Conservation (phyloP, 306 rosid species). For the Cyamopsis tetragonoloba region DNA sequence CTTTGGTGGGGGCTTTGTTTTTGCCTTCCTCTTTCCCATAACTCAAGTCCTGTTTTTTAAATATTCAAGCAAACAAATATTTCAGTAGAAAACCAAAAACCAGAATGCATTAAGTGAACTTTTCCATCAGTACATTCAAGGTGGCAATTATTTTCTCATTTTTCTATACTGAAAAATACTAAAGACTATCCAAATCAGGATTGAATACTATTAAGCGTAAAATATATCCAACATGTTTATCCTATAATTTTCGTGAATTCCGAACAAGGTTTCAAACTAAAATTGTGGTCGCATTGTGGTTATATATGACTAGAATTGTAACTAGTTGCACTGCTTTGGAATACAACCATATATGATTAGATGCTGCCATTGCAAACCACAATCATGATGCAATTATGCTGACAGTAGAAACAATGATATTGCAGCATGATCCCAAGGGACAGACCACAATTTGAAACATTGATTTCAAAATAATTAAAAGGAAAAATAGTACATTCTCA, state of each 20-base stretch:
- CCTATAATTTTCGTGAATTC: background rate
- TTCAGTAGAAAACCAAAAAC: background rate
- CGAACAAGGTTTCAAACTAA: no score
- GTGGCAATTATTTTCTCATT: background rate
- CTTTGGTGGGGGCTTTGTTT: slow-evolving; percentile 86
- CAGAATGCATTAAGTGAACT: background rate
- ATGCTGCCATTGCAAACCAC: no score
- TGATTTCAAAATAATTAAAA: background rate
- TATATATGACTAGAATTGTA: no score
- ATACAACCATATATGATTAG: no score
- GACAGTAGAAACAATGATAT: no score
- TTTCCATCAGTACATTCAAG: background rate
- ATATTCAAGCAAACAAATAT: slow-evolving; percentile 10
- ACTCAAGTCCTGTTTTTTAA: slow-evolving; percentile 32
- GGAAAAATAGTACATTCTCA: background rate
- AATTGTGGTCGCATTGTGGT: no score
- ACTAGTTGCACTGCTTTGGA: no score
- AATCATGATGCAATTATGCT: no score
- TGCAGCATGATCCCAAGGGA: no score
- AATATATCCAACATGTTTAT: background rate
- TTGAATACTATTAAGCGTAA: background rate
- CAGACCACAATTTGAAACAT: no score
- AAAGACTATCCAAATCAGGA: background rate
- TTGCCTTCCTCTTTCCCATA: slow-evolving; percentile 92
- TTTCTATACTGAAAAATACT: background rate